Percentiles rank a stretch among this genome's conserved stretches.
These are phyloP conservation scores for Umbilicaria muhlenbergii DNA, from an alignment of 495 filamentous ascomycete genomes.

Conservation along the genomic window DNA sequence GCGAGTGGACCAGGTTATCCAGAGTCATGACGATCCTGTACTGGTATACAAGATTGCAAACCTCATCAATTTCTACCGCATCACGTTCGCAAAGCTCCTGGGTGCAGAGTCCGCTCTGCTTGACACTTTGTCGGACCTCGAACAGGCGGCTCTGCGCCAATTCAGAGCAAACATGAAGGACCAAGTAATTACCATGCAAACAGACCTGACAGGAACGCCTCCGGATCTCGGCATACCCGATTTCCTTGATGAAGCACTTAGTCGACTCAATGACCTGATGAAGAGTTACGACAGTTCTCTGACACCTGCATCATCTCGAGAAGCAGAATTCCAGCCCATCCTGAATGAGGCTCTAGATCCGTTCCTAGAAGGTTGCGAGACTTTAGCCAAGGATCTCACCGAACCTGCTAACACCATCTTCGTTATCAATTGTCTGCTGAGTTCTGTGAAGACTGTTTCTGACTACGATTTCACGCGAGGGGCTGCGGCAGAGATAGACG, in stretches of 20 bases:
- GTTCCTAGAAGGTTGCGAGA: constrained; percentile 58
- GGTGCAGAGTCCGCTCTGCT: constrained; percentile 53
- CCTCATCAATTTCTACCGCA: constrained; percentile 73
- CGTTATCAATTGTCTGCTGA: constrained; percentile 63
- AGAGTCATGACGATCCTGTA: constrained; percentile 80
- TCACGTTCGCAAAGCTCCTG: constrained; percentile 68
- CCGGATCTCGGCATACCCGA: constrained; percentile 63
- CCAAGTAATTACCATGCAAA: constrained; percentile 54
- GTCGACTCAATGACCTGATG: constrained; percentile 57
- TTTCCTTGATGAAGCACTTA: constrained; percentile 69
- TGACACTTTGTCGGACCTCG: constrained; percentile 48
- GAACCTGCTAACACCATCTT: constrained; percentile 54
- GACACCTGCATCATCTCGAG: constrained; percentile 34
- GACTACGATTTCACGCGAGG: constrained; percentile 24
- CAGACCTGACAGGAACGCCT: constrained; percentile 48
- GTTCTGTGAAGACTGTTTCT: constrained; percentile 27
- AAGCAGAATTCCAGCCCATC: constrained; percentile 61
- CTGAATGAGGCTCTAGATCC: constrained; percentile 73
- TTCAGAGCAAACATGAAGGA: constrained; percentile 70
- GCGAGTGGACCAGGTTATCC: constrained; percentile 77
- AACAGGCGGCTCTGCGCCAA: constrained; percentile 65
- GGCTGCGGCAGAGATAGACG: constrained; percentile 6
- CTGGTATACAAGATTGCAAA: constrained; percentile 82
- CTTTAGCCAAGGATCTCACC: constrained; percentile 44
- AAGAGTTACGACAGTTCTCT: constrained; percentile 74